Conservation (phyloP, 148 eudicot genomes). For the Dianthus caryophyllus region DNA sequence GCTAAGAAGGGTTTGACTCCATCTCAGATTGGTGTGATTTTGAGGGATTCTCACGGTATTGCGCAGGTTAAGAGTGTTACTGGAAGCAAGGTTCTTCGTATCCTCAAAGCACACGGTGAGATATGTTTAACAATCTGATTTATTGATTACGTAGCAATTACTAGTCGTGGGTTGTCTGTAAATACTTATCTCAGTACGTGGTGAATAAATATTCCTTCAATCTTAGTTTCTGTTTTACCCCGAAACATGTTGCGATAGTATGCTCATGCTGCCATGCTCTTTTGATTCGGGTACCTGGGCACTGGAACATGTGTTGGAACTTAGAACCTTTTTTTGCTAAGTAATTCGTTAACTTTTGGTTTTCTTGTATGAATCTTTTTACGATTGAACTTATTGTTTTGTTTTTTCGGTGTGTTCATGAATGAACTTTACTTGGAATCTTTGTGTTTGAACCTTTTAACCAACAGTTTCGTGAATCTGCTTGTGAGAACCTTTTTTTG, state of each 20-base stretch:
- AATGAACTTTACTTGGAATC: too few species aligned
- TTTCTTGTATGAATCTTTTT: neutral
- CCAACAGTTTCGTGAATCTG: too few species aligned
- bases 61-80: constrained; percentile 37
- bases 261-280: too few species aligned
- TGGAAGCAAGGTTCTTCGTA: constrained; percentile 36
- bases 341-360: neutral
- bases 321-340: neutral
- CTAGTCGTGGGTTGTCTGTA: too few species aligned
- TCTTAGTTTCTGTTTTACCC: neutral
- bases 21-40: constrained; percentile 39
- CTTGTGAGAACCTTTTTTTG: too few species aligned
- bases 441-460: too few species aligned
- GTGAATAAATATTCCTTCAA: neutral
- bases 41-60: constrained; percentile 43
- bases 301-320: neutral
- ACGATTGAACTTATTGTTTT: too few species aligned
- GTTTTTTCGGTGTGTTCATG: too few species aligned
- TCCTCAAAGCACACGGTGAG: constrained; percentile 38
- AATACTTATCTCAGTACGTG: too few species aligned
- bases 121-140: too few species aligned
- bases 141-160: too few species aligned
- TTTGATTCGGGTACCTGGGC: neutral
- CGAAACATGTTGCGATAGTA: neutral
- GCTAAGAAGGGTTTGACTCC: constrained; percentile 39